Base-by-base conservation (phyloP, 1,139 yeast genomes). In the Tardiomyces blankii region DNA sequence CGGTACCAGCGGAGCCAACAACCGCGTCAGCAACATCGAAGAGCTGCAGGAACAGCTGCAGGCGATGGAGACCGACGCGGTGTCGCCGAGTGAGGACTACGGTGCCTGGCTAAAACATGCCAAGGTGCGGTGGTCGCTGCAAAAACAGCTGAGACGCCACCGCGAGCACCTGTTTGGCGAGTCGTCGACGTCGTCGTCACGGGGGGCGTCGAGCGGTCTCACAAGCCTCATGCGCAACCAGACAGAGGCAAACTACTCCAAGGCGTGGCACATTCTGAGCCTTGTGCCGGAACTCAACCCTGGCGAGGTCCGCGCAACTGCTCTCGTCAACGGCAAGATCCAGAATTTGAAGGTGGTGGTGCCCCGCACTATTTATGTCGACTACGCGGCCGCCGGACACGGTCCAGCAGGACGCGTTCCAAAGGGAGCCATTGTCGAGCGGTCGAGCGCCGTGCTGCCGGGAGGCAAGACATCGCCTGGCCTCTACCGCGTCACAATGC, bases 41-140 rank as follows among this genome's bases (percentile, higher is more conserved):
- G 50, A 46, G 16, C 28, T 40, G 21, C 44, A 39, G 9, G 38
- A 33, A 14, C 35, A 30, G 16, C 35, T 30, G n/a, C 35, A 30
- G 16, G 4, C 35, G 9, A 30, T 30, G 35, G 35, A 30, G 9
- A 11, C 35, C 35, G 35, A 30, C n/a, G 9, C 9, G 21, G 51
- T 54, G 41, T 96, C 96, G 0, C 81, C 87, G 60, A 72, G 74
- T 1, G 81, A 72, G 8, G 93, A 88, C 59, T 91, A 93, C 63
- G 73, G 65, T 5, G 86, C 76, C 0, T 93, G 89, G 74, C 72
- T 93, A 51, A 66, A 68, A 38, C 83, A 84, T 57, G 94, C 86
- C 63, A 88, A 89, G 60, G 75, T 80, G 13, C 85, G 85, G 59
- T 93, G 99, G 99, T 76, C 69, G 46, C 67, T 77, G 7, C 95